Evolutionary conservation across 345 rosid genomes (phyloP).

Genomic region (Dovyalis caffra): DNA sequence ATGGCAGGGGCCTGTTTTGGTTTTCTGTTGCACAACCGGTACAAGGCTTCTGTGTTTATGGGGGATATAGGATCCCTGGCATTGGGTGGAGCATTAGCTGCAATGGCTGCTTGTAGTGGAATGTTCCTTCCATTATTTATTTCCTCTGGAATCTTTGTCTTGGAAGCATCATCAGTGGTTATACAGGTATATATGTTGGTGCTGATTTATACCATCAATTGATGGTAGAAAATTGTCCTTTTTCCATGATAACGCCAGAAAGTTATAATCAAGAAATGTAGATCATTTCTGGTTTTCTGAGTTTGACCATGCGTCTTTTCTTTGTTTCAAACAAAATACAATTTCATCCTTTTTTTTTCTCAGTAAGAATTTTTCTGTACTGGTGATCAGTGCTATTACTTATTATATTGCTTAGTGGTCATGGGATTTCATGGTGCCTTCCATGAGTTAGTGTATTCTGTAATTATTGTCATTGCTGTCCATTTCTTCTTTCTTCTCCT

Average conservation of each 20-base stretch:
- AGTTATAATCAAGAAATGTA: neutral
- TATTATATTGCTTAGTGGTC: neutral
- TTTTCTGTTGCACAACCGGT: constrained; percentile 78
- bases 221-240: neutral
- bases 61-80: constrained; percentile 87
- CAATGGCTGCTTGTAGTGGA: constrained; percentile 96
- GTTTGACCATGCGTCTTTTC: neutral
- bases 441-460: neutral
- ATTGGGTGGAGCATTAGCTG: constrained; percentile 86
- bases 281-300: neutral
- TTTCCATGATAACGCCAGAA: neutral
- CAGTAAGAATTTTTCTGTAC: neutral
- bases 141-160: constrained; percentile 68
- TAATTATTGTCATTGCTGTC: neutral
- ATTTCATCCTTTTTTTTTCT: neutral
- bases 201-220: neutral
- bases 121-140: constrained; percentile 87
- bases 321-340: neutral
- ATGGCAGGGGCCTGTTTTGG: constrained; percentile 98
- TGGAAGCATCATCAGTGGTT: constrained; percentile 61
- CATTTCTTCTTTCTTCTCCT: neutral
- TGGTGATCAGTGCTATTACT: neutral
- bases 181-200: constrained; percentile 49
- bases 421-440: neutral
- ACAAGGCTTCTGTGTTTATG: constrained; percentile 80